phyloP scores from a whole-genome alignment of 345 rosid genomes.

The Ricinus communis region DNA sequence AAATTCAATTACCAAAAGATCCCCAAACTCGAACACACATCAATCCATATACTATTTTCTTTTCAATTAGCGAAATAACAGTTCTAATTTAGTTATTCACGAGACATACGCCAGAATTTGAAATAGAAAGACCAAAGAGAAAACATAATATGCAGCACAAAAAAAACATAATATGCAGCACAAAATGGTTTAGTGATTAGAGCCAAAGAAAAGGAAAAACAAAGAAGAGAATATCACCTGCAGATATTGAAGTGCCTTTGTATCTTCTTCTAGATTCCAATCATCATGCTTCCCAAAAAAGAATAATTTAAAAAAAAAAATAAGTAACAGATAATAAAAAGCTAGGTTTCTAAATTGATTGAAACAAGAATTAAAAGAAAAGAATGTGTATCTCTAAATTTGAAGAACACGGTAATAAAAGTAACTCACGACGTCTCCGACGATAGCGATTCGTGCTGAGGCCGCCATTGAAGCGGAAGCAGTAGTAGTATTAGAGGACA shows the following conservation, averaged over 20 bases:
- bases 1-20: too few relatives aligned
- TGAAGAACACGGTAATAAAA: too few relatives aligned
- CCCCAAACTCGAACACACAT: too few relatives aligned
- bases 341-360: background rate
- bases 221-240: too few relatives aligned
- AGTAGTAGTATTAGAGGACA: conserved; percentile 9
- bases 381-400: too few relatives aligned
- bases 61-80: background rate
- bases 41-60: too few relatives aligned
- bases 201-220: too few relatives aligned
- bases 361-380: too few relatives aligned
- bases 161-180: too few relatives aligned
- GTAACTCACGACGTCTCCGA: conserved; percentile 66
- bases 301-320: background rate
- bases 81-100: background rate
- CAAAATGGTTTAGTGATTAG: too few relatives aligned
- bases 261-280: conserved; percentile 75
- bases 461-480: conserved; percentile 40
- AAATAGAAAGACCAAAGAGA: background rate
- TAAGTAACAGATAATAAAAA: background rate
- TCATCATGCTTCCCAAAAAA: conserved; percentile 56
- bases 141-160: background rate
- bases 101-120: background rate
- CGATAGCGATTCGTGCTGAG: conserved; percentile 51
- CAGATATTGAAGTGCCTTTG: conserved; percentile 64